Conservation (phyloP, 192 early-diverging fungal genomes). For the Coemansia sp. region DNA sequence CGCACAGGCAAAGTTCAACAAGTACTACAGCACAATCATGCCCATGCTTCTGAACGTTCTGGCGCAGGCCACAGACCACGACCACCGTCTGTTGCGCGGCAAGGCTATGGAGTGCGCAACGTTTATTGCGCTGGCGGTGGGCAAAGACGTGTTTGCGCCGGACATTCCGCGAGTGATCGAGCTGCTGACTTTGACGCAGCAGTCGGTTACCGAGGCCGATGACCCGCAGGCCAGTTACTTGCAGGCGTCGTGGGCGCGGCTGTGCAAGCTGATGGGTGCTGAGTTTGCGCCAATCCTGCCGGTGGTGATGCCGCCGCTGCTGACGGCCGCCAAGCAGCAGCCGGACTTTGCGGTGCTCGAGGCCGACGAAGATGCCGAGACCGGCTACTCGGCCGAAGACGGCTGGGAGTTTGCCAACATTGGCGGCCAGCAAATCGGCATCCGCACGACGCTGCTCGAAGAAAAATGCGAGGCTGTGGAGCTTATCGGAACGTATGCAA, state of each 20-base stretch:
- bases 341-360: constrained; percentile 92
- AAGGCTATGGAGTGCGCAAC: constrained; percentile 98
- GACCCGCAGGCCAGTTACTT: constrained; percentile 93
- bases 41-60: constrained; percentile 90
- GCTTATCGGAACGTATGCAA: constrained; percentile 94
- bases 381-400: constrained; percentile 90
- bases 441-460: constrained; percentile 92
- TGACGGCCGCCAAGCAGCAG: constrained; percentile 80
- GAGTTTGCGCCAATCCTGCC: constrained; percentile 93
- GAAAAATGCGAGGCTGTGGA: constrained; percentile 98
- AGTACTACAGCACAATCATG: constrained; percentile 95
- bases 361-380: constrained; percentile 76
- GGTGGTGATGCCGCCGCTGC: constrained; percentile 89
- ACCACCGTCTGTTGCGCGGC: constrained; percentile 89
- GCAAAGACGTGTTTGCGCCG: constrained; percentile 79
- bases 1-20: constrained; percentile 84
- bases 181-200: constrained; percentile 78
- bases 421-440: constrained; percentile 92
- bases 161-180: constrained; percentile 79
- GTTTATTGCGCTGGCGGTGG: constrained; percentile 90
- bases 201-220: constrained; percentile 77
- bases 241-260: constrained; percentile 91
- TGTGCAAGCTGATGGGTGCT: constrained; percentile 90
- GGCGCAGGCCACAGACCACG: constrained; percentile 74
- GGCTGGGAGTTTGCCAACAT: constrained; percentile 96